Percentiles rank a stretch among this genome's conserved stretches.
These are phyloP conservation scores for Nepenthes mirabilis DNA, from an alignment of 148 eudicot genomes.

Conservation along the genomic window DNA sequence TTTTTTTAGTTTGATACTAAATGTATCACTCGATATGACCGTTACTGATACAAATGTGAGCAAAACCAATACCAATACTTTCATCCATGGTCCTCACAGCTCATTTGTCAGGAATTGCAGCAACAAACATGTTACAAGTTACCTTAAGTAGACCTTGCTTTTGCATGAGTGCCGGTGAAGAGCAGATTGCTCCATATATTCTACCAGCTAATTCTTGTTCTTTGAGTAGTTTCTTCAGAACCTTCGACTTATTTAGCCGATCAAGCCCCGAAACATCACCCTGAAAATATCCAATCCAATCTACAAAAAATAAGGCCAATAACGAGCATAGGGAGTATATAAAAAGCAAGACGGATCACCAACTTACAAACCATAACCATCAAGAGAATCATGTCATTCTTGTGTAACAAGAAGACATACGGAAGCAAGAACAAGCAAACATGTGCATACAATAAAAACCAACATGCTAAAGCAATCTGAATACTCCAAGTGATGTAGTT, in stretches of 20 bases:
- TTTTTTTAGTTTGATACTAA: too few relatives aligned
- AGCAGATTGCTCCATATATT: conserved; percentile 57
- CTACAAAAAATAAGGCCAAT: background rate
- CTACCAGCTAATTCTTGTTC: conserved; percentile 65
- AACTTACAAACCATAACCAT: too few relatives aligned
- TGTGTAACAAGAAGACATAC: too few relatives aligned
- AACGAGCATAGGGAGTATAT: background rate
- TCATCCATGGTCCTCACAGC: too few relatives aligned
- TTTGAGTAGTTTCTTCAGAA: conserved; percentile 77
- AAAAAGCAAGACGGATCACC: background rate
- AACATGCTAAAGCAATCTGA: too few relatives aligned
- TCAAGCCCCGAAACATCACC: conserved; percentile 48
- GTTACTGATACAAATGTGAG: too few relatives aligned
- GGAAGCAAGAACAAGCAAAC: too few relatives aligned
- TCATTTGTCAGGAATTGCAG: background rate
- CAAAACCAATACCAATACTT: too few relatives aligned
- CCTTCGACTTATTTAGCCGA: conserved; percentile 52
- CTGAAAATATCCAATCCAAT: conserved; percentile 19
- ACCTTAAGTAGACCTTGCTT: conserved; percentile 77
- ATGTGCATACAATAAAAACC: too few relatives aligned
- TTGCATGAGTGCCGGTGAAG: conserved; percentile 49
- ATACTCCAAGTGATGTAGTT: too few relatives aligned
- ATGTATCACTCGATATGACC: too few relatives aligned
- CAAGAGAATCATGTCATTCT: too few relatives aligned
- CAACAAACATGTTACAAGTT: conserved; percentile 7